These are phyloP conservation scores for Pontederia paniculata DNA, from an alignment of 176 grass and related monocot species.

Conservation along the genomic window DNA sequence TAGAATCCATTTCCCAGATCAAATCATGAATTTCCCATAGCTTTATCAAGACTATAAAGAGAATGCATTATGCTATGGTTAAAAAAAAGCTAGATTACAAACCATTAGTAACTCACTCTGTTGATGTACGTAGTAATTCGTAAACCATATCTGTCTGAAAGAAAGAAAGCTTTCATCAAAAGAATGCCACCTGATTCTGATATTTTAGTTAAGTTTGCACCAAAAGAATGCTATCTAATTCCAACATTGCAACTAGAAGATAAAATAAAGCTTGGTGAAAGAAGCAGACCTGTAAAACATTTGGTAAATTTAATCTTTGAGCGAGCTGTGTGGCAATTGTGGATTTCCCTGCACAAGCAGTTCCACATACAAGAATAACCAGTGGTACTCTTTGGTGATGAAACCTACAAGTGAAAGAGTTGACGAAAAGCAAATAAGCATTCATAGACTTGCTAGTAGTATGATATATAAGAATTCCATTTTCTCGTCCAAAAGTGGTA, in stretches of 20 bases:
- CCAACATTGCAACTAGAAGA: not conserved
- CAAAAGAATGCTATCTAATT: not conserved
- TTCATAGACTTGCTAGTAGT: not conserved
- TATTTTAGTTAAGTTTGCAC: no score
- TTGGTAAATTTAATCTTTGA: slow-evolving; percentile 89
- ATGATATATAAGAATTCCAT: not conserved
- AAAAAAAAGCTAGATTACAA: slow-evolving; percentile 4
- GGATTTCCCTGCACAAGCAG: slow-evolving; percentile 95
- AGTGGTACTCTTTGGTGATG: slow-evolving; percentile 95
- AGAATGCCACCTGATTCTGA: not conserved
- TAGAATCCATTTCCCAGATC: no score
- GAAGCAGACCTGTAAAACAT: slow-evolving; percentile 82
- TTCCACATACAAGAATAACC: slow-evolving; percentile 94
- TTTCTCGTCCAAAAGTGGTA: slow-evolving; percentile 28
- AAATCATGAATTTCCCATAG: no score
- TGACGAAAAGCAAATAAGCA: slow-evolving; percentile 13
- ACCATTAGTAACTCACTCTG: slow-evolving; percentile 46
- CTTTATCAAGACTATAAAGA: no score
- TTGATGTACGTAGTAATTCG: slow-evolving; percentile 80
- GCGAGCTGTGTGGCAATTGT: slow-evolving; percentile 97
- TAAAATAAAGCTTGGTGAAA: not conserved
- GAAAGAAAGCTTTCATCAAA: not conserved
- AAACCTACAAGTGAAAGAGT: slow-evolving; percentile 33
- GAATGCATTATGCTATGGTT: no score
- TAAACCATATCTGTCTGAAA: slow-evolving; percentile 97